Base-by-base conservation (phyloP, 2,329 filamentous ascomycete genomes). In the Cryoendolithus antarcticus region DNA sequence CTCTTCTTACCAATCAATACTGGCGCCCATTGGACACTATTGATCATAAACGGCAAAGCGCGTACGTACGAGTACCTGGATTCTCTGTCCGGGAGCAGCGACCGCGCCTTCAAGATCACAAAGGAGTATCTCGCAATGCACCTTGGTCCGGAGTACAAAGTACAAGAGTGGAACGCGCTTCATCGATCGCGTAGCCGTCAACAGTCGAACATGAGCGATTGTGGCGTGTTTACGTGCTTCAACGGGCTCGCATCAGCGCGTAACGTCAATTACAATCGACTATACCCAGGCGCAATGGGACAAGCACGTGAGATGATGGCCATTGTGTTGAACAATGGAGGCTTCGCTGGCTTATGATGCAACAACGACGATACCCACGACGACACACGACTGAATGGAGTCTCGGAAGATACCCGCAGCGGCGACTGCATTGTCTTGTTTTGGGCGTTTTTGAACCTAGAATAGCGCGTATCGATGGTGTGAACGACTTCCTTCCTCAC, bases 201-300 rank as follows among this genome's bases (percentile, higher is more conserved):
- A 2, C 82, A 88, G 56, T 66, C 62, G 19, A 88, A 88, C 52
- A 70, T 71, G 1, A 75, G 72, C 52, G 83, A 88, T 55, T 88
- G 83, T 48, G 83, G 83, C n/a, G 74, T 86, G 3, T 84, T 85
- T 55, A 74, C 79, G 9, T 75, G 84, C 47, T 74, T 82, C 11
- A 89, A 88, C 52, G 77, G 74, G 10, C 70, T 85, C 35, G 82
- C 76, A 40, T 51, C 66, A 28, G 58, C 67, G 2, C 57, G 62
- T 10, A 71, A 81, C 39, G 73, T 84, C 67, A 62, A 66, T 2
- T 57, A 67, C 37, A 36, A 40, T 2, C 43, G 44, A 4, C 46
- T 57, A 9, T 19, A 34, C 32, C 43, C 42, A 6, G 35, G 33
- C 3, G 42, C 42, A 12, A 58, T 58, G 54, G 33, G 35, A 32